These are phyloP conservation scores for Centrapalus pauciflorus DNA, from an alignment of 129 eudicot species.

Conservation along the genomic window DNA sequence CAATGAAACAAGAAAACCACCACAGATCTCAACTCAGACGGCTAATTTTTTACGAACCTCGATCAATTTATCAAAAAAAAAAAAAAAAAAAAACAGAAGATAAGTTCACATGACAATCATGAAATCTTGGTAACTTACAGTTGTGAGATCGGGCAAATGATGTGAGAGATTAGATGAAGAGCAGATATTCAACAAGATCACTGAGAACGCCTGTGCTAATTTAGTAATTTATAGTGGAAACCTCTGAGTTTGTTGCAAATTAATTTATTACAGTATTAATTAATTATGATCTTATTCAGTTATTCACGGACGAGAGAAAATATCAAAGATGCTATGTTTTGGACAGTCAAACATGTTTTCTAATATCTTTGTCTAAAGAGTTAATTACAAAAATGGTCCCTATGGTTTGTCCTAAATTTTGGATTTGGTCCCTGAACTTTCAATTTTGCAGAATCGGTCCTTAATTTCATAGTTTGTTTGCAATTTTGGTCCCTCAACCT, in stretches of 20 bases:
- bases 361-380: too few relatives aligned
- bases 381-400: too few relatives aligned
- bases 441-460: too few relatives aligned
- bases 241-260: neutral
- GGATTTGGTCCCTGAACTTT: too few relatives aligned
- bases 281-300: too few relatives aligned
- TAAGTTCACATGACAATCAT: neutral
- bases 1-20: constrained; percentile 1
- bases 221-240: constrained; percentile 28
- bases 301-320: constrained; percentile 1
- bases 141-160: constrained; percentile 18
- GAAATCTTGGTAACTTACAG: constrained; percentile 33
- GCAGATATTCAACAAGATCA: neutral
- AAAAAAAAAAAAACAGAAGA: neutral
- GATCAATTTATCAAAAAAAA: neutral
- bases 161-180: constrained; percentile 29
- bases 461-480: too few relatives aligned
- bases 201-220: constrained; percentile 3
- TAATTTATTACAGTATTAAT: too few relatives aligned
- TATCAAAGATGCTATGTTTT: neutral
- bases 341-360: too few relatives aligned
- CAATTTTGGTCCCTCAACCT: too few relatives aligned
- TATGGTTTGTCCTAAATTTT: too few relatives aligned
- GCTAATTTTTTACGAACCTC: neutral
- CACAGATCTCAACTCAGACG: constrained; percentile 27